phyloP scores from a whole-genome alignment of 2,329 filamentous ascomycete genomes.

The Thelonectria rubi region DNA sequence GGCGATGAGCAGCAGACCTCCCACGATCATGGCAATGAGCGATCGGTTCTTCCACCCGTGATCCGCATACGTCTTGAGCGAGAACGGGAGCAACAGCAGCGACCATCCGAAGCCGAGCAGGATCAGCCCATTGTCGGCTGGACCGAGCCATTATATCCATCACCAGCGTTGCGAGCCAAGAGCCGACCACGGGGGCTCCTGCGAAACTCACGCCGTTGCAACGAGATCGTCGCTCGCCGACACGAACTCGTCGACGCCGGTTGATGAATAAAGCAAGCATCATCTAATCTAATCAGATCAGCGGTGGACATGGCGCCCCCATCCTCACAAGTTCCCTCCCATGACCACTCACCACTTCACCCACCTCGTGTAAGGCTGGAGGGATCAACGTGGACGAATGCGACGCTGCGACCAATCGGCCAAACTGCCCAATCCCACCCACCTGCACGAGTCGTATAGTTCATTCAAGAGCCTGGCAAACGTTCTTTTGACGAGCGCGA shows the following conservation, averaged over 20 bases:
- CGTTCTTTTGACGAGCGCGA: background rate
- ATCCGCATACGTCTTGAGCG: slow-evolving; percentile 56
- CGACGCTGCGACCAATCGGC: slow-evolving; percentile 15
- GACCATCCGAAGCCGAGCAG: slow-evolving; percentile 59
- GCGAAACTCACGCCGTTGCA: background rate
- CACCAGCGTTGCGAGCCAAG: slow-evolving; percentile 1
- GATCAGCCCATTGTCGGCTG: slow-evolving; percentile 38
- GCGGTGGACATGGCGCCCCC: slow-evolving; percentile 7
- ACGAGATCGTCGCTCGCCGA: slow-evolving; percentile 10
- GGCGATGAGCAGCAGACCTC: slow-evolving; percentile 49
- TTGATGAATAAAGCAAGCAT: slow-evolving; percentile 4
- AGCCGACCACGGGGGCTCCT: background rate
- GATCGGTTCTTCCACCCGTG: slow-evolving; percentile 53
- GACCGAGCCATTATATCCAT: background rate
- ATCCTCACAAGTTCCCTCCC: slow-evolving; percentile 5
- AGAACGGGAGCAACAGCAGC: slow-evolving; percentile 75
- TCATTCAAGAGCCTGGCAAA: slow-evolving; percentile 5
- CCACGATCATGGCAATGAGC: slow-evolving; percentile 55
- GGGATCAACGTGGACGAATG: slow-evolving; percentile 13
- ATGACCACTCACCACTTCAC: background rate
- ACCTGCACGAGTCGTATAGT: slow-evolving; percentile 16
- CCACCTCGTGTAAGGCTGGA: slow-evolving; percentile 20
- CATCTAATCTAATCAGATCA: slow-evolving; percentile 32
- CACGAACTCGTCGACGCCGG: background rate
- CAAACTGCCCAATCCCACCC: background rate